Conservation (phyloP, 345 rosid species). For the Clausena lansium region DNA sequence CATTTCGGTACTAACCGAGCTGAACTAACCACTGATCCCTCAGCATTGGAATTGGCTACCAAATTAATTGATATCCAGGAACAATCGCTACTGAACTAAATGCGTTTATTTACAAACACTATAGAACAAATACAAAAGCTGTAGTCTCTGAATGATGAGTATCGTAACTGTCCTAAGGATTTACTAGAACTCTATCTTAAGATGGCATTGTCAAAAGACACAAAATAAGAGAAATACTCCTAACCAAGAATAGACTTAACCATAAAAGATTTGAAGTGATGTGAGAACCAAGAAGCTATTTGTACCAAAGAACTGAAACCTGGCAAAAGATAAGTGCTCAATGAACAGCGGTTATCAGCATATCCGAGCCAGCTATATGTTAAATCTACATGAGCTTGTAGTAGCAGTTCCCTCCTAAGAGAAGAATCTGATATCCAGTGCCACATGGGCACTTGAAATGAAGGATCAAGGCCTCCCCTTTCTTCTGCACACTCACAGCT, state of each 20-base stretch:
- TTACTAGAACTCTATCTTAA: neutral
- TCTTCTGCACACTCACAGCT: slow-evolving; percentile 46
- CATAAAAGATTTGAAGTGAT: neutral
- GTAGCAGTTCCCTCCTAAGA: slow-evolving; percentile 10
- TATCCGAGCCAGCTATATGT: neutral
- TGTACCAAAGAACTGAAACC: neutral
- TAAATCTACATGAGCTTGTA: slow-evolving; percentile 47
- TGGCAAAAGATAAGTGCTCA: neutral
- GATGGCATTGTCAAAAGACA: neutral
- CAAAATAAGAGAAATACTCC: neutral
- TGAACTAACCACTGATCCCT: no score
- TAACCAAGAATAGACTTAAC: neutral
- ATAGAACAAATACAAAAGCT: no score
- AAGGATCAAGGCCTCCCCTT: slow-evolving; percentile 34
- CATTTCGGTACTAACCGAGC: neutral
- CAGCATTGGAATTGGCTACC: no score
- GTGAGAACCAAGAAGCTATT: neutral
- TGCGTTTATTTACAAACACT: no score
- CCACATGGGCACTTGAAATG: slow-evolving; percentile 47
- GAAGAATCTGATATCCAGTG: slow-evolving; percentile 40
- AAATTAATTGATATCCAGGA: no score
- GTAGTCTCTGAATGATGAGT: neutral
- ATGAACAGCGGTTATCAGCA: neutral
- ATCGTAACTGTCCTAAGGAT: neutral
- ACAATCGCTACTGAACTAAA: no score